A percentile compares a stretch with the other conserved stretches of the same genome.
Conservation (phyloP, 2,329 filamentous ascomycete species). For the Emericellopsis cladophorae region DNA sequence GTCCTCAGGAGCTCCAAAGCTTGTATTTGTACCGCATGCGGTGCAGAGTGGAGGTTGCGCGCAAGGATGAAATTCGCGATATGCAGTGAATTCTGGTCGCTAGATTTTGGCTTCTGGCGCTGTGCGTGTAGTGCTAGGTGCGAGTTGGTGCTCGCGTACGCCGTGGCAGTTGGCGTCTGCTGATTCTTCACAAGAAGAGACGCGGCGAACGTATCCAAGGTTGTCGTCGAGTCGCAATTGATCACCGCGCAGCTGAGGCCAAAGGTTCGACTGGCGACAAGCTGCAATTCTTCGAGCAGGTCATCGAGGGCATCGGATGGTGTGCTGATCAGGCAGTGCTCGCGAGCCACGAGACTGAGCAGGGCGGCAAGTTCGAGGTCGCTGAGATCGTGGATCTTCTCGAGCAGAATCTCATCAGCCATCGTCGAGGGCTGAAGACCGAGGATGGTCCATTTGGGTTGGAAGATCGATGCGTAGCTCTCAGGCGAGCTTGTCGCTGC, state of each 20-base stretch:
- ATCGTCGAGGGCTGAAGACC: slow-evolving; percentile 25
- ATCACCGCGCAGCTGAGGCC: slow-evolving; percentile 57
- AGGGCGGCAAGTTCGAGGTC: slow-evolving; percentile 82
- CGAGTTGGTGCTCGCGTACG: slow-evolving; percentile 5
- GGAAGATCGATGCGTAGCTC: no score
- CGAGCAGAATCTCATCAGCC: slow-evolving; percentile 49
- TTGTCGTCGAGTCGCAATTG: slow-evolving; percentile 59
- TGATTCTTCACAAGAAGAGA: slow-evolving; percentile 39
- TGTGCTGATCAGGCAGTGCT: slow-evolving; percentile 83
- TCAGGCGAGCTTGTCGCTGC: no score
- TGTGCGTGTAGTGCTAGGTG: no score
- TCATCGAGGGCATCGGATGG: slow-evolving; percentile 47
- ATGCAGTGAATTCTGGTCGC: slow-evolving; percentile 1
- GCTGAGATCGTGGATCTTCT: slow-evolving; percentile 64
- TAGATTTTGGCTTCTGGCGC: no score
- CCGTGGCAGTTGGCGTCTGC: no score
- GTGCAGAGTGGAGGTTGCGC: slow-evolving; percentile 62
- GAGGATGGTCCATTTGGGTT: slow-evolving; percentile 2
- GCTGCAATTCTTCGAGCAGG: slow-evolving; percentile 59
- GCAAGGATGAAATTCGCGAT: slow-evolving; percentile 79
- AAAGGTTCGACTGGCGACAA: slow-evolving; percentile 62
- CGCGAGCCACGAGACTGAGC: slow-evolving; percentile 65
- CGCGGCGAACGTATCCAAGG: slow-evolving; percentile 68
- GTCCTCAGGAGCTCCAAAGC: slow-evolving; percentile 66
- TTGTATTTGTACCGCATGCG: slow-evolving; percentile 72